Evolutionary conservation across 768 basidiomycete species (phyloP), one percentile per base, ranked within the genome.

Genomic region (Termitomyces sp.): DNA sequence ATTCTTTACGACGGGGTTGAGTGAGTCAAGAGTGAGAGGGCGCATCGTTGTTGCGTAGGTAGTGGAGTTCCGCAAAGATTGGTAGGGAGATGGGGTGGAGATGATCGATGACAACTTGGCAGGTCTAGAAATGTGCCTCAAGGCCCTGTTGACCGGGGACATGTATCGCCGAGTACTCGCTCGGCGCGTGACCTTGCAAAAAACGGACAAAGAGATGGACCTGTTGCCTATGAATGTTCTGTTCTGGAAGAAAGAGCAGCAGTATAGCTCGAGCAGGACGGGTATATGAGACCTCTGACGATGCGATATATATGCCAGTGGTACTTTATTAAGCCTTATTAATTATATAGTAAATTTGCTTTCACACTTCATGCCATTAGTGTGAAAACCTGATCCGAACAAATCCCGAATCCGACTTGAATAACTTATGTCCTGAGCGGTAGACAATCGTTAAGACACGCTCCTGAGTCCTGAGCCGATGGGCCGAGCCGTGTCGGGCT

Each of bases 1-100:
- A 56, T 92, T 86, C 70, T 86, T 83, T 51, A 97, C 81, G 60
- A 87, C 80, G 2, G 90, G 92, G 76, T 97, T 98, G 74, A 98
- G 85, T 46, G 85, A 81, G 58, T 87, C 81, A 61, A 83, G 64
- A 38, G 89, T 85, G 66, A 96, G 83, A 29, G 79, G 75, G 63
- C 76, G 80, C 86, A 86, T 87, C 29, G 55, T 64, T 45, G 68
- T 65, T 45, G 71, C 59, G 57, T 51, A 51, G 12, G 60, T 57
- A 3, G 64, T 63, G 10, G 65, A 60, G 40, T 54, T 17, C 14
- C 59, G 55, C 20, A 17, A 43, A n/a, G 53, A 37, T 12, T 34
- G 40, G 31, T 32, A 34, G 43, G 29, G 48, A 7, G 48, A 38
- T 1, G 31, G 15, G 49, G 14, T 51, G 8, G 37, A 29, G 38